Conservation (phyloP, 345 rosid genomes). For the Hypericum perforatum region DNA sequence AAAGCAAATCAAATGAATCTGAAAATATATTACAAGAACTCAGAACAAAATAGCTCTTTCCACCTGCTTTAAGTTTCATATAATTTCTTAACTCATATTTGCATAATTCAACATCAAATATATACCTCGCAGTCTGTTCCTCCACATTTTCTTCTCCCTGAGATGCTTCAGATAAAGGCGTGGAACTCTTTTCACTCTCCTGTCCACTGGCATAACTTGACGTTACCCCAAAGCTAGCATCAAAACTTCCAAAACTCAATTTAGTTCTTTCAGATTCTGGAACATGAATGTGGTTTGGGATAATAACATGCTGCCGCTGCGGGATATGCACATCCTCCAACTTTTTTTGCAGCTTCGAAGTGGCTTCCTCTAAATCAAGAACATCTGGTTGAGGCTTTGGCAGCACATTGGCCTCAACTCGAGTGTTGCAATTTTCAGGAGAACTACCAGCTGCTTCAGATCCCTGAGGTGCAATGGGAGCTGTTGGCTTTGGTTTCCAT, state of each 20-base stretch:
- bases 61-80: too few relatives aligned
- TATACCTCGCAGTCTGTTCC: constrained; percentile 54
- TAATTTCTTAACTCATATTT: too few relatives aligned
- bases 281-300: constrained; percentile 82
- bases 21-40: too few relatives aligned
- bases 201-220: constrained; percentile 26
- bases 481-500: constrained; percentile 84
- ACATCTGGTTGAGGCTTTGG: constrained; percentile 26
- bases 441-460: constrained; percentile 40
- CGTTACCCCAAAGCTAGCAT: constrained; percentile 56
- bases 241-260: constrained; percentile 92
- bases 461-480: constrained; percentile 34
- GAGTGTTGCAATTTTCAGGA: constrained; percentile 31
- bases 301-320: constrained; percentile 80
- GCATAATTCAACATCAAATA: neutral
- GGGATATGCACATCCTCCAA: constrained; percentile 65
- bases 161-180: constrained; percentile 51
- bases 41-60: too few relatives aligned
- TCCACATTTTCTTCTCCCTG: constrained; percentile 47
- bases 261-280: constrained; percentile 87
- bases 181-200: constrained; percentile 61
- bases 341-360: constrained; percentile 58
- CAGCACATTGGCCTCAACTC: constrained; percentile 36
- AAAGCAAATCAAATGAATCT: neutral
- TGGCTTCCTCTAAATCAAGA: constrained; percentile 45